Percentiles rank a stretch among this genome's conserved stretches.
These are phyloP conservation scores for Casuarina equisetifolia DNA, from an alignment of 306 rosid species.

Conservation along the genomic window DNA sequence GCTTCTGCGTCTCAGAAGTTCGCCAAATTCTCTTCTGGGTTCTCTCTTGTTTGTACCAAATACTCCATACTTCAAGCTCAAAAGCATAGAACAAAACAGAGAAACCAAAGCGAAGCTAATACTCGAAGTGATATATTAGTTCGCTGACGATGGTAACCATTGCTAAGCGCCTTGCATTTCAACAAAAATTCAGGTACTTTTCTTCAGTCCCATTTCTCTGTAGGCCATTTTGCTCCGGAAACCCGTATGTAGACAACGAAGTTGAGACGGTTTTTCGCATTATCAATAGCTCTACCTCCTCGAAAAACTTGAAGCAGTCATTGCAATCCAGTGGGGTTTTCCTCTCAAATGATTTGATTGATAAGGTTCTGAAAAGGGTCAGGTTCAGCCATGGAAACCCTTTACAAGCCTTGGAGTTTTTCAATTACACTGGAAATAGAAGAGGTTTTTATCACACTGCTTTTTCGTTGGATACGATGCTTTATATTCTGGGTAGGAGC, in stretches of 20 bases:
- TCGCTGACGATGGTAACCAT: slow-evolving; percentile 22
- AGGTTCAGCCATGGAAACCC: slow-evolving; percentile 87
- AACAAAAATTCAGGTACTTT: slow-evolving; percentile 29
- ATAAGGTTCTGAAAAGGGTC: slow-evolving; percentile 68
- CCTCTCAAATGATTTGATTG: slow-evolving; percentile 74
- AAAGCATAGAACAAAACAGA: neutral
- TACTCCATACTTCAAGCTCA: neutral
- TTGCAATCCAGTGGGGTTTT: slow-evolving; percentile 62
- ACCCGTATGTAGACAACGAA: slow-evolving; percentile 26
- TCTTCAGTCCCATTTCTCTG: slow-evolving; percentile 8
- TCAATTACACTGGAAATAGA: slow-evolving; percentile 53
- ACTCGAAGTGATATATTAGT: neutral
- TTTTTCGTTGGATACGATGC: slow-evolving; percentile 74
- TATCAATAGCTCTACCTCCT: slow-evolving; percentile 41
- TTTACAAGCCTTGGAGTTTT: slow-evolving; percentile 67
- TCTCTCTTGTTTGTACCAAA: neutral
- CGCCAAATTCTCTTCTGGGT: neutral
- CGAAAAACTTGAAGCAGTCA: slow-evolving; percentile 41
- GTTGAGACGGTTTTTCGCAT: slow-evolving; percentile 51
- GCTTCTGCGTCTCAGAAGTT: neutral
- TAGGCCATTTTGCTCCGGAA: slow-evolving; percentile 38
- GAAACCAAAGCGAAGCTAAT: neutral
- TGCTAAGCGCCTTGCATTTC: slow-evolving; percentile 23
- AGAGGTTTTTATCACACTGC: slow-evolving; percentile 76
- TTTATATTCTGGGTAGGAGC: slow-evolving; percentile 70